These are phyloP conservation scores for Priceomyces castillae DNA, from an alignment of 805 yeast genomes.

Conservation along the genomic window DNA sequence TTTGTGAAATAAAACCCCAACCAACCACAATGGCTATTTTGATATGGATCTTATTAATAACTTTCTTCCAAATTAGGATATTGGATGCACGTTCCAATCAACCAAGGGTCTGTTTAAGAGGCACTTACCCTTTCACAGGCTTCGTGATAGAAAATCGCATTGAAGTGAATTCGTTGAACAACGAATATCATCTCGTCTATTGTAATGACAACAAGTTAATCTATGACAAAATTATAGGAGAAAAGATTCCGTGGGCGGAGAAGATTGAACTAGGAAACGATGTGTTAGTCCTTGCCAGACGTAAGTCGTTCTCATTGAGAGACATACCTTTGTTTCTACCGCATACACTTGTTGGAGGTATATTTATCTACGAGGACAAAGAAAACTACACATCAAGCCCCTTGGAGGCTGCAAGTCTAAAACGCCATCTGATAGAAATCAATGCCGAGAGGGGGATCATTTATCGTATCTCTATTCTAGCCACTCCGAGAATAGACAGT, in stretches of 20 bases:
- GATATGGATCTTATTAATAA: background rate
- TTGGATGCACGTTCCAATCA: background rate
- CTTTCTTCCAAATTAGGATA: background rate
- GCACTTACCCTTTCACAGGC: conserved; percentile 14
- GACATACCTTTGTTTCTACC: conserved; percentile 26
- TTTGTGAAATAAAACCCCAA: background rate
- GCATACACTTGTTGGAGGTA: conserved; percentile 24
- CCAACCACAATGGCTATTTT: background rate
- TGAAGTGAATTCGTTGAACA: conserved; percentile 8
- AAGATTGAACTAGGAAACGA: conserved; percentile 10
- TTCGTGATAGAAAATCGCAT: conserved; percentile 27
- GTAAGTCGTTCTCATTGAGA: conserved; percentile 20
- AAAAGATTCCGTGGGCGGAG: conserved; percentile 25
- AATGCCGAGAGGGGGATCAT: conserved; percentile 13
- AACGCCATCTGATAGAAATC: conserved; percentile 29
- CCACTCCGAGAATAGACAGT: conserved; percentile 28
- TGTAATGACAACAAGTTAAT: conserved; percentile 30
- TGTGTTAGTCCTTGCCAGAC: conserved; percentile 17
- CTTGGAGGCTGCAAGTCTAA: conserved; percentile 24
- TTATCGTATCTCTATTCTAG: conserved; percentile 27
- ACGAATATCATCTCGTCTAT: conserved; percentile 23
- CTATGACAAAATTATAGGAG: conserved; percentile 15
- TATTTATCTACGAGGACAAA: conserved; percentile 7
- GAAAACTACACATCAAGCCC: conserved; percentile 15
- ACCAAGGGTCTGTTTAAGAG: conserved; percentile 1